Evolutionary conservation across 306 rosid genomes (phyloP), one percentile per base, ranked within the genome.

Genomic region (Fagus sylvatica): DNA sequence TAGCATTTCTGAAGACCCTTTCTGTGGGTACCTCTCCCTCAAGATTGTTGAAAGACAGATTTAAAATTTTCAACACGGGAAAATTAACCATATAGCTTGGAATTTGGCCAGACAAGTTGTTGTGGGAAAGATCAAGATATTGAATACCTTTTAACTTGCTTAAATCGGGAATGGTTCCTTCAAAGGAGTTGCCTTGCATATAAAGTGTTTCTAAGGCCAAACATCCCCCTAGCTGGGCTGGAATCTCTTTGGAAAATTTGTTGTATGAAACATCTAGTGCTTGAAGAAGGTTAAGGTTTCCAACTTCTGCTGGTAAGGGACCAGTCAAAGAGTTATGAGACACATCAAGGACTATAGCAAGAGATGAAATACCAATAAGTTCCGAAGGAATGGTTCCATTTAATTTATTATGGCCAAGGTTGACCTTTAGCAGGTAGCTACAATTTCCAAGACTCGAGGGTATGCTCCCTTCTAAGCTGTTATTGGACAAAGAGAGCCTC

Each of bases 91-190:
- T 61, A 2, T 61, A 61, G 41, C 42, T 33, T 61, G 68, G 68
- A 6, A 61, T 61, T 61, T 34, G 2, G 9, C 68, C 41, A 11
- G 4, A 4, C 41, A 61, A 61, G 8, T 28, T 28, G 19, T 61
- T 61, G 41, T 61, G 17, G 39, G 68, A 61, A 33, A 61, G 68
- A 33, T 61, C 41, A 33, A 61, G 68, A 33, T 61, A 61, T 61
- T 33, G 4, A 61, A 61, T 61, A 61, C 41, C 68, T 13, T 13
- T 5, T 61, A 61, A 61, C 19, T 16, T 1, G 32, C 68, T 61
- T 61, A 61, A 61, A 15, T 61, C 19, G 1, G 68, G 68, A 61
- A 61, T 61, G 40, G 39, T 11, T 33, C 68, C 41, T 33, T 61
- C 68, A 61, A 61, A 61, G n/a, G 1, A 61, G 68, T 61, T 61